A percentile compares a stretch with the other conserved stretches of the same genome.
These are phyloP conservation scores for Spencermartinsiella europaea DNA, from an alignment of 805 yeast genomes.

Conservation along the genomic window DNA sequence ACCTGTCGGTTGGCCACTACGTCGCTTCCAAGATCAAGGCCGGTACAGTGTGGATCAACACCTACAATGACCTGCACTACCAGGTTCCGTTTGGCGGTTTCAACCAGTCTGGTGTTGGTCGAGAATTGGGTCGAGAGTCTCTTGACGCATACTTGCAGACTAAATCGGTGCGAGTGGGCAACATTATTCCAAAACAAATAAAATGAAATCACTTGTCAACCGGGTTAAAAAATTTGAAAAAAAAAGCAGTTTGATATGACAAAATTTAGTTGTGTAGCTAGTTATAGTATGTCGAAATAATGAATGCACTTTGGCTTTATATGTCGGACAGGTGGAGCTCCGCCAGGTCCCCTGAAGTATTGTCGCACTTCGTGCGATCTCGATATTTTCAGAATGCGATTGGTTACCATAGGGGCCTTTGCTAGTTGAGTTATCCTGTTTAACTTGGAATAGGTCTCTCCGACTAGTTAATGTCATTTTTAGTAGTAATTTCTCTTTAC, in stretches of 20 bases:
- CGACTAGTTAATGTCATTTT: background rate
- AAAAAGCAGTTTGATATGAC: background rate
- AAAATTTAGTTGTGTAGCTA: no score
- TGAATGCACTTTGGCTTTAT: no score
- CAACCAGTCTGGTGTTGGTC: constrained; percentile 73
- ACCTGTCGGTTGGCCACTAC: constrained; percentile 58
- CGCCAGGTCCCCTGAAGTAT: no score
- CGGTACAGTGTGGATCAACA: constrained; percentile 68
- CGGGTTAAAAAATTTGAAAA: background rate
- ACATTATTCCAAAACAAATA: constrained; percentile 1
- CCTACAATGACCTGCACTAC: constrained; percentile 63
- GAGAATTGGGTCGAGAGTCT: constrained; percentile 76
- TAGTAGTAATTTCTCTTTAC: constrained; percentile 30
- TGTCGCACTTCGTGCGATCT: no score
- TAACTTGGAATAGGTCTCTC: no score
- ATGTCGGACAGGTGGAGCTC: no score
- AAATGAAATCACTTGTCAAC: no score
- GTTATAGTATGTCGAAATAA: no score
- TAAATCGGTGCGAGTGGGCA: constrained; percentile 63
- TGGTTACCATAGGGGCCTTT: no score
- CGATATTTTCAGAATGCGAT: no score
- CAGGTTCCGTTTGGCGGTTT: constrained; percentile 80
- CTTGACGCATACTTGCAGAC: constrained; percentile 65
- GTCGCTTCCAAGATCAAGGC: constrained; percentile 58
- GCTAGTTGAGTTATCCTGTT: no score